A percentile compares a stretch with the other conserved stretches of the same genome.
Conservation (phyloP, 1,284 basidiomycete species). For the Ustilago esculenta region DNA sequence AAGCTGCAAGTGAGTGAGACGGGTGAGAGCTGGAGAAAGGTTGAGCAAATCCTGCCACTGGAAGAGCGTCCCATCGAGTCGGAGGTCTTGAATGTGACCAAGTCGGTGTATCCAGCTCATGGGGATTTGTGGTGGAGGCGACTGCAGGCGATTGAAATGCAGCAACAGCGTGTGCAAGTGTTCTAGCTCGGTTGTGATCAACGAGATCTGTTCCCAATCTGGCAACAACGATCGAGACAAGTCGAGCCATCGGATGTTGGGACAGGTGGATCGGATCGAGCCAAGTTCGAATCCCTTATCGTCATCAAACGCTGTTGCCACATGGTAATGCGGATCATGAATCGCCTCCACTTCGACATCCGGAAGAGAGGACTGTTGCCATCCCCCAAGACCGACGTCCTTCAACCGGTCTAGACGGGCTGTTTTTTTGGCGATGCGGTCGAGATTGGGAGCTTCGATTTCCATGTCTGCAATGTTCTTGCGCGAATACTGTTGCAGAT, state of each 20-base stretch:
- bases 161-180: constrained; percentile 76
- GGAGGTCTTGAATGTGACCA: constrained; percentile 73
- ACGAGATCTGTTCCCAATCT: constrained; percentile 77
- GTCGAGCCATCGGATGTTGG: constrained; percentile 80
- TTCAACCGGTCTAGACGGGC: constrained; percentile 76
- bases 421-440: constrained; percentile 79
- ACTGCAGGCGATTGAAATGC: constrained; percentile 64
- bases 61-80: constrained; percentile 78
- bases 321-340: constrained; percentile 64
- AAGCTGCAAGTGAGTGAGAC: constrained; percentile 76
- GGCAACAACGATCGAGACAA: constrained; percentile 81
- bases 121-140: constrained; percentile 55
- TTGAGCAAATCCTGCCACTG: constrained; percentile 74
- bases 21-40: constrained; percentile 73
- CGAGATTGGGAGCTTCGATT: constrained; percentile 85
- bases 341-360: constrained; percentile 12
- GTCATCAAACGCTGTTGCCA: constrained; percentile 71
- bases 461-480: constrained; percentile 71
- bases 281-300: constrained; percentile 71
- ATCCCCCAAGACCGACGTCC: constrained; percentile 79
- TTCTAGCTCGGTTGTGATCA: constrained; percentile 75
- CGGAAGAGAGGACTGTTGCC: constrained; percentile 12
- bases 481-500: constrained; percentile 70
- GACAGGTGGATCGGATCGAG: constrained; percentile 73
- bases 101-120: constrained; percentile 70